Base-by-base conservation (phyloP, 805 yeast species). In the Candida nitratophila region DNA sequence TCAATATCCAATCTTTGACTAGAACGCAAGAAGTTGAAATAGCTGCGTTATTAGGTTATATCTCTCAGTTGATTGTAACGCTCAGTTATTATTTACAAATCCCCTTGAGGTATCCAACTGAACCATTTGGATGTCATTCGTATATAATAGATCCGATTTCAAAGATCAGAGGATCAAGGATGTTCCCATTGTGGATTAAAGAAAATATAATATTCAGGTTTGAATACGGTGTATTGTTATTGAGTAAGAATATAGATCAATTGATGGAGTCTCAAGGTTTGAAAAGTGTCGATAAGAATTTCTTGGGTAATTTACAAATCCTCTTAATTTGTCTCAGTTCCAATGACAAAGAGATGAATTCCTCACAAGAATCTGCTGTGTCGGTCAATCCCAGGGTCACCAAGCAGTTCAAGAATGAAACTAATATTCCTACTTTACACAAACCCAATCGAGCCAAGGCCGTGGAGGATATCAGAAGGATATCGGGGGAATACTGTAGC, bases 101-200 rank as follows among this genome's bases (percentile, higher is more conserved):
- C 2, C 69, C 77, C 3, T 54, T 77, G 34, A 64, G 79, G 36
- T 77, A 76, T 47, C 80, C 79, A 0, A 58, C 75, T 4, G 66
- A 66, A 41, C 66, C 68, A 26, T 61, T 63, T 39, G 81, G 82
- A 1, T 69, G 76, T 20, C 68, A 63, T 41, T 70, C 78, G 1
- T 73, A 66, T 46, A 68, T 77, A 20, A 55, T 65, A 31, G 81
- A 77, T 53, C 73, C 74, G 2, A 68, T 76, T 15, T 66, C 75
- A 30, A 55, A 57, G 17, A 60, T 70, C 22, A 65, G 56, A 48
- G 72, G 64, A 15, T 63, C 61, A 36, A 60, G 48, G 19, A 51
- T 68, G 33, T 76, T 73, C 50, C 81, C 81, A 4, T 51, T 77
- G 37, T 76, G 76, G 69, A 62, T 74, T n/a, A 65, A 68, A 16